A percentile compares a stretch with the other conserved stretches of the same genome.
phyloP scores from a whole-genome alignment of 768 basidiomycete species.

The Pisolithus albus region DNA sequence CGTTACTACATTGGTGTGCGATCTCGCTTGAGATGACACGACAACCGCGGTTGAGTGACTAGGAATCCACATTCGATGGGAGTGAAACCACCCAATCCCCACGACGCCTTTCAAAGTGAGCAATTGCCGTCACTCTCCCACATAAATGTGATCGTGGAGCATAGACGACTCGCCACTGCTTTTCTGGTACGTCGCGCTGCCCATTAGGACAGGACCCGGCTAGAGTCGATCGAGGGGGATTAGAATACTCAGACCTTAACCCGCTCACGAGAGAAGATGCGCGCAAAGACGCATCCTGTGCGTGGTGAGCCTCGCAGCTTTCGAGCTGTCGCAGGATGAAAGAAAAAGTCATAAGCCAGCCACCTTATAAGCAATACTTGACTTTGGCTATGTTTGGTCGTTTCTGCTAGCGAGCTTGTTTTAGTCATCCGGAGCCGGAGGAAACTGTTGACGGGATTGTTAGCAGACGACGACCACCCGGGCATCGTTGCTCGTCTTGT shows the following conservation, averaged over 20 bases:
- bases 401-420: too few relatives aligned
- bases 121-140: slow-evolving; percentile 7
- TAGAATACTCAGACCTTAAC: slow-evolving; percentile 72
- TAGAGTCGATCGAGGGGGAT: slow-evolving; percentile 55
- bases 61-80: background rate
- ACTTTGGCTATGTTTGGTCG: too few relatives aligned
- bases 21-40: too few relatives aligned
- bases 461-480: background rate
- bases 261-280: slow-evolving; percentile 49
- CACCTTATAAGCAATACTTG: background rate
- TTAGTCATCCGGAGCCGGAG: too few relatives aligned
- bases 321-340: slow-evolving; percentile 28
- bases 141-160: slow-evolving; percentile 24
- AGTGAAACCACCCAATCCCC: slow-evolving; percentile 39
- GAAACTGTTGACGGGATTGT: background rate
- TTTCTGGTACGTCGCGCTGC: slow-evolving; percentile 64
- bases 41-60: slow-evolving; percentile 1
- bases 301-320: slow-evolving; percentile 62
- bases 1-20: too few relatives aligned
- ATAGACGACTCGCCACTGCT: slow-evolving; percentile 26
- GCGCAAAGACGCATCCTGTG: slow-evolving; percentile 32
- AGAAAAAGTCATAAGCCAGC: too few relatives aligned
- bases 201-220: slow-evolving; percentile 49
- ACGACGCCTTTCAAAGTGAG: slow-evolving; percentile 47
- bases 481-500: slow-evolving; percentile 46